Evolutionary conservation across 2,329 filamentous ascomycete genomes (phyloP).

Genomic region (Trichoderma guizhouense): DNA sequence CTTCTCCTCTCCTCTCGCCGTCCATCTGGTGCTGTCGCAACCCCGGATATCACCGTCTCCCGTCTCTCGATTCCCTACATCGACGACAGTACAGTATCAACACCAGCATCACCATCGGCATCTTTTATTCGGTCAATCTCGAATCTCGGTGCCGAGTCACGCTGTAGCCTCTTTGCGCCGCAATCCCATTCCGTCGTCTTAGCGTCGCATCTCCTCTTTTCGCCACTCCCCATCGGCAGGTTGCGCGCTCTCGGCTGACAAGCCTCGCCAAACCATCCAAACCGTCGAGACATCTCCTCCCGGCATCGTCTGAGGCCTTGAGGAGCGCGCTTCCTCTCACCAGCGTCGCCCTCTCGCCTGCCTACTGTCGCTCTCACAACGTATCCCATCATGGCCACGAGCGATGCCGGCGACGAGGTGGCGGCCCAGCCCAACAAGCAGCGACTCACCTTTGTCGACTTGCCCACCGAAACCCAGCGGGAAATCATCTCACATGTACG

Average conservation of each 20-base stretch:
- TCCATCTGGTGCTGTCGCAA: not conserved
- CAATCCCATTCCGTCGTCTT: not conserved
- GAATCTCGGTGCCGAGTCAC: not conserved
- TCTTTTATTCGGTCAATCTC: not conserved
- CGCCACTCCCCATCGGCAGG: not conserved
- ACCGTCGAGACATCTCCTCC: not conserved
- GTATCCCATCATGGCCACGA: constrained; percentile 34
- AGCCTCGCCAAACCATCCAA: not conserved
- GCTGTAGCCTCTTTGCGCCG: not conserved
- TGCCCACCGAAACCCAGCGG: constrained; percentile 48
- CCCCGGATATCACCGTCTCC: not conserved
- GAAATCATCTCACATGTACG: constrained; percentile 48
- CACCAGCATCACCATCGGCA: not conserved
- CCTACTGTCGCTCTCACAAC: constrained; percentile 1
- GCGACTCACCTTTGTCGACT: constrained; percentile 36
- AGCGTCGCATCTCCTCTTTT: not conserved
- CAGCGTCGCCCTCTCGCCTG: constrained; percentile 5
- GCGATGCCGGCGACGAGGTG: constrained; percentile 31
- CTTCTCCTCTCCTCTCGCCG: not conserved
- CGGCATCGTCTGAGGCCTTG: not conserved
- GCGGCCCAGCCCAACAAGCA: constrained; percentile 15
- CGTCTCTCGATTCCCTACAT: not conserved
- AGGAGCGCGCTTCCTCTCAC: constrained; percentile 8
- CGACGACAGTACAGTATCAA: not conserved
- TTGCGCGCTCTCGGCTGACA: not conserved